A percentile compares a stretch with the other conserved stretches of the same genome.
Conservation (phyloP, 345 rosid genomes). For the Excoecaria agallocha region DNA sequence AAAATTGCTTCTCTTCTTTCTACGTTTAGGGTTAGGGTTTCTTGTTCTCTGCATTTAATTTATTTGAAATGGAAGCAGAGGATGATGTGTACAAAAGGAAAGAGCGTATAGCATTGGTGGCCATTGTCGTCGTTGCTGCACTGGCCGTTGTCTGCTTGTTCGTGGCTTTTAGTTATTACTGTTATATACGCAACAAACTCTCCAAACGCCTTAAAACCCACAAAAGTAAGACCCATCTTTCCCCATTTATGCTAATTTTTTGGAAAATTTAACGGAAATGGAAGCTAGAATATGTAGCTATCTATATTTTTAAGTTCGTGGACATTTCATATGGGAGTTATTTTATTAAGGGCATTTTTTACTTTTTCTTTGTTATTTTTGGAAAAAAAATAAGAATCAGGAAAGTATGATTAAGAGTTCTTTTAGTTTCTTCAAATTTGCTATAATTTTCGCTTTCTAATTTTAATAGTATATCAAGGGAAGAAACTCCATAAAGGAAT, state of each 20-base stretch:
- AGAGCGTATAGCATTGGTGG: conserved; percentile 62
- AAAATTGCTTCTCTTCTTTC: neutral
- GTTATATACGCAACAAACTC: conserved; percentile 84
- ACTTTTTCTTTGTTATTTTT: too few relatives aligned
- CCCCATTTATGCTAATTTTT: neutral
- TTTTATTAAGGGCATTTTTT: neutral
- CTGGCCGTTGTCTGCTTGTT: conserved; percentile 66
- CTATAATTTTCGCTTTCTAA: neutral
- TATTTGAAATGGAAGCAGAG: conserved; percentile 36
- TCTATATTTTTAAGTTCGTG: neutral
- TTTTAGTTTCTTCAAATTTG: neutral
- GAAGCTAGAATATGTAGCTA: neutral
- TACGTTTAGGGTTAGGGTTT: conserved; percentile 35
- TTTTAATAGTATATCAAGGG: neutral
- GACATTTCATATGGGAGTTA: too few relatives aligned
- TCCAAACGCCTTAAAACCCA: conserved; percentile 50
- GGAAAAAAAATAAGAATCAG: too few relatives aligned
- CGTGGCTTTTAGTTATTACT: conserved; percentile 84
- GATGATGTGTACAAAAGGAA: conserved; percentile 45
- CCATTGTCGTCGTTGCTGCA: conserved; percentile 77
- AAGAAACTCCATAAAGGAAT: neutral
- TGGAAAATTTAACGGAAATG: neutral
- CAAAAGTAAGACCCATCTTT: conserved; percentile 38
- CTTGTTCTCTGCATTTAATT: neutral
- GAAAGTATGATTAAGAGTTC: too few relatives aligned